phyloP scores from a whole-genome alignment of 352 stramenopile species.

The Phytophthora cactorum region DNA sequence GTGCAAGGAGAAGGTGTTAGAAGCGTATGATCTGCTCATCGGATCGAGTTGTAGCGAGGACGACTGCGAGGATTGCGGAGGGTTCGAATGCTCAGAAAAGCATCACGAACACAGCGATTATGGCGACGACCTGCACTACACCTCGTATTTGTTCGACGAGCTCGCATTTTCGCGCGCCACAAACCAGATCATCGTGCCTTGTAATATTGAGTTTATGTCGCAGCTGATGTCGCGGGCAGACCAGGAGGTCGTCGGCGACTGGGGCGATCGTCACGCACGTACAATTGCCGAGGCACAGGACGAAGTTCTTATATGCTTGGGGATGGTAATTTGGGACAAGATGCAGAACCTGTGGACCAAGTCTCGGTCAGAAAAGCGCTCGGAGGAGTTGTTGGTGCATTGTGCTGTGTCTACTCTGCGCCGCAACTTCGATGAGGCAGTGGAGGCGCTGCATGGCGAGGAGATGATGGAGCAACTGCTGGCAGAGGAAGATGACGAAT shows the following conservation, averaged over 20 bases:
- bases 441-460: conserved; percentile 83
- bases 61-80: conserved; percentile 86
- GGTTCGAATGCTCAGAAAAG: conserved; percentile 79
- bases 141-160: conserved; percentile 88
- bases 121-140: conserved; percentile 85
- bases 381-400: conserved; percentile 82
- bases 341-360: conserved; percentile 87
- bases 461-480: conserved; percentile 90
- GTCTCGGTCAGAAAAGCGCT: conserved; percentile 73
- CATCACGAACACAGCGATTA: conserved; percentile 79
- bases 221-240: conserved; percentile 86
- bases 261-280: conserved; percentile 81
- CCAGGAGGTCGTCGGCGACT: conserved; percentile 84
- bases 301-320: conserved; percentile 86
- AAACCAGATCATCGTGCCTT: conserved; percentile 85
- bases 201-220: conserved; percentile 87
- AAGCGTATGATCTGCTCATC: conserved; percentile 88
- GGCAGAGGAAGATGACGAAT: conserved; percentile 86
- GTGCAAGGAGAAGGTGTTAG: conserved; percentile 89
- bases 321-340: conserved; percentile 91
- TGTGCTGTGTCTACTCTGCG: conserved; percentile 78
- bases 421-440: conserved; percentile 84
- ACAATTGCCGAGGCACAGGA: conserved; percentile 88
- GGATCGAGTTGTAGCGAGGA: conserved; percentile 86
- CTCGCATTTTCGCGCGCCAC: conserved; percentile 82